Conservation (phyloP, 306 rosid genomes). For the Abrus pulchellus region DNA sequence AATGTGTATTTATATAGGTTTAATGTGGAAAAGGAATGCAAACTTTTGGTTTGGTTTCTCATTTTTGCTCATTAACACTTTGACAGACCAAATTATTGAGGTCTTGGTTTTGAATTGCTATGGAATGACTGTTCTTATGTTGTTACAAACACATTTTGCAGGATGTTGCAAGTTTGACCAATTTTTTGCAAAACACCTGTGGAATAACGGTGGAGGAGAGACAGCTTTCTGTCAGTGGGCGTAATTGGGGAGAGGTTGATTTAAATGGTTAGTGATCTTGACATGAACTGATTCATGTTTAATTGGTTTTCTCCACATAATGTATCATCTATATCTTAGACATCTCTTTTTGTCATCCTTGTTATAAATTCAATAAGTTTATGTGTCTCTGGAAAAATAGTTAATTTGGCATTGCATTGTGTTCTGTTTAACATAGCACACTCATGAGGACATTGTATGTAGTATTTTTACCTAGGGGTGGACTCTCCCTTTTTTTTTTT, state of each 20-base stretch:
- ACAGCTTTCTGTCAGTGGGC: constrained; percentile 96
- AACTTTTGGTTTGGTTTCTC: constrained; percentile 19
- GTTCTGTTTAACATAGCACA: constrained; percentile 11
- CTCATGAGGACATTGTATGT: background rate
- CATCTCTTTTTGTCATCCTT: constrained; percentile 34
- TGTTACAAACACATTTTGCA: constrained; percentile 46
- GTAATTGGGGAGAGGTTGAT: constrained; percentile 98
- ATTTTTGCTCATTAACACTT: background rate
- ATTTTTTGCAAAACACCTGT: constrained; percentile 77
- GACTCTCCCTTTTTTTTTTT: background rate
- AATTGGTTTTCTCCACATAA: background rate
- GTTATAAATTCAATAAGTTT: constrained; percentile 19
- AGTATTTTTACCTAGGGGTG: background rate
- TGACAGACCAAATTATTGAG: background rate
- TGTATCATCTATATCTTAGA: constrained; percentile 2
- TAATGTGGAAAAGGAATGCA: constrained; percentile 11
- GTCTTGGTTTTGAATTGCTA: constrained; percentile 18
- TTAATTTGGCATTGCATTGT: constrained; percentile 13
- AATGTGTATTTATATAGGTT: constrained; percentile 24
- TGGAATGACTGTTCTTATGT: constrained; percentile 11
- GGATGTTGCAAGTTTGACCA: constrained; percentile 85
- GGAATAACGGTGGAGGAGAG: constrained; percentile 84
- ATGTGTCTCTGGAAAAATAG: background rate
- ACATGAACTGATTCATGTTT: constrained; percentile 29
- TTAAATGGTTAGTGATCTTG: constrained; percentile 75